Conservation (phyloP, 176 grass and related monocot genomes). For the Puya raimondii region DNA sequence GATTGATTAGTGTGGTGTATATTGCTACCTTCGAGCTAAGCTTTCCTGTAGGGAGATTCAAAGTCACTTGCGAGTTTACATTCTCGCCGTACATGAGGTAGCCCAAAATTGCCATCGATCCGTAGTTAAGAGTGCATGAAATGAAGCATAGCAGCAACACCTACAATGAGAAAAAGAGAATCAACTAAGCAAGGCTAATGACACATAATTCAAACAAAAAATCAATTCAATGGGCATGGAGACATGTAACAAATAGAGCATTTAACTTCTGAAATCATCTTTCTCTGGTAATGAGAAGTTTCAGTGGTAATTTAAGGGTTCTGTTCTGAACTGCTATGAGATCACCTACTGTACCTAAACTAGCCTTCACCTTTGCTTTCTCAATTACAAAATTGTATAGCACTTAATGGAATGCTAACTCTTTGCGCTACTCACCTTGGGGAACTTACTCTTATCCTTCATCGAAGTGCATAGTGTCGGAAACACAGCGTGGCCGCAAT, state of each 20-base stretch:
- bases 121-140: constrained; percentile 55
- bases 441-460: constrained; percentile 59
- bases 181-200: not conserved
- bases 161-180: constrained; percentile 14
- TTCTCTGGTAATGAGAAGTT: no score
- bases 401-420: not conserved
- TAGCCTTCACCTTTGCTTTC: not conserved
- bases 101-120: constrained; percentile 47
- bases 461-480: constrained; percentile 70
- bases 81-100: constrained; percentile 73
- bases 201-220: no score
- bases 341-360: not conserved
- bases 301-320: no score
- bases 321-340: no score
- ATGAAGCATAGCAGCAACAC: constrained; percentile 55
- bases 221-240: no score
- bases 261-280: no score
- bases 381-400: not conserved
- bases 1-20: constrained; percentile 64
- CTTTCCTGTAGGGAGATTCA: constrained; percentile 61
- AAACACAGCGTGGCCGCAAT: constrained; percentile 74
- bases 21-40: constrained; percentile 58
- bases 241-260: no score
- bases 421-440: constrained; percentile 30
- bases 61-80: constrained; percentile 51